Evolutionary conservation across 2,329 filamentous ascomycete genomes (phyloP).

Genomic region (Mycosphaerella sp.): DNA sequence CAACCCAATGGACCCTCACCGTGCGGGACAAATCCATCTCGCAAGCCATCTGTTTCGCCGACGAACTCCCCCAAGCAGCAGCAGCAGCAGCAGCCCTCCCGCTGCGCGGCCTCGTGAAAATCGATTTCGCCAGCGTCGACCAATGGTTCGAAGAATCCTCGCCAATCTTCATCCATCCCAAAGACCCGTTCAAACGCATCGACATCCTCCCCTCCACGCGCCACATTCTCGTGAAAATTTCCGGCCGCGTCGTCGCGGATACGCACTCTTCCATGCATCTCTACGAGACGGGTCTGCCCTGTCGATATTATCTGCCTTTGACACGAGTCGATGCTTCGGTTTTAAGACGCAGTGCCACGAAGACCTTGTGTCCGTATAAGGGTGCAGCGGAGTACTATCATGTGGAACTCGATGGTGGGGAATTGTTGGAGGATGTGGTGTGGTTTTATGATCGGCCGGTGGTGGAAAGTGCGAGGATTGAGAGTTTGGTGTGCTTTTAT

Average conservation of each 20-base stretch:
- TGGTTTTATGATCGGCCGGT: conserved; percentile 60
- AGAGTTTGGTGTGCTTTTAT: conserved; percentile 55
- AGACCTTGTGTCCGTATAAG: conserved; percentile 62
- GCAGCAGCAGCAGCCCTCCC: conserved; percentile 7
- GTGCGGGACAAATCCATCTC: conserved; percentile 18
- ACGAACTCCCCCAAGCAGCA: conserved; percentile 15
- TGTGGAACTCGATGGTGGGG: conserved; percentile 42
- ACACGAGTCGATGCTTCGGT: conserved; percentile 45
- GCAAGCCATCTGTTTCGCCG: conserved; percentile 22
- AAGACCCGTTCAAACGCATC: conserved; percentile 61
- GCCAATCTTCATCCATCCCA: conserved; percentile 57
- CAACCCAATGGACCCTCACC: conserved; percentile 23
- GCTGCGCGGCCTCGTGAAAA: conserved; percentile 24
- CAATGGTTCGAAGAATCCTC: conserved; percentile 55
- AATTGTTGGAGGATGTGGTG: conserved; percentile 45
- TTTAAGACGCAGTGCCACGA: conserved; percentile 47
- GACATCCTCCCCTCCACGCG: conserved; percentile 55
- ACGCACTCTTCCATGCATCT: conserved; percentile 47
- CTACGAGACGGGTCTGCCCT: conserved; percentile 54
- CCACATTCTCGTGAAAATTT: conserved; percentile 46
- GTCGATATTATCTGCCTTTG: conserved; percentile 55
- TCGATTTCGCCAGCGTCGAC: conserved; percentile 32
- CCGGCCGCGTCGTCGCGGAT: conserved; percentile 46
- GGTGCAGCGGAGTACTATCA: conserved; percentile 59
- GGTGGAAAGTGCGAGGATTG: conserved; percentile 50